Conservation (phyloP, 345 rosid genomes). For the Heritiera fomes region DNA sequence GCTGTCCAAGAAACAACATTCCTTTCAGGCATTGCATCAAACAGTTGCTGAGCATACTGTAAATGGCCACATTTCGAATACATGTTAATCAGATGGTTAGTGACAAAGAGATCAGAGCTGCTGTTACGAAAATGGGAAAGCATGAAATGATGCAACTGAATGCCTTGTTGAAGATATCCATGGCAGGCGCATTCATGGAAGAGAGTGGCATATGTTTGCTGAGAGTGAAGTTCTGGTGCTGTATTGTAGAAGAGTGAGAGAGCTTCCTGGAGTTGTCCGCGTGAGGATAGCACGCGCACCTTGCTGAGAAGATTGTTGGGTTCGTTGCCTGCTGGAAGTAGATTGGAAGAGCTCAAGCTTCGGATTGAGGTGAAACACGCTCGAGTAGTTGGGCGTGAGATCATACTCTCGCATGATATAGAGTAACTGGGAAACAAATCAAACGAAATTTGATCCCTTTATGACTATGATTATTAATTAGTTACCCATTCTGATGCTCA, state of each 20-base stretch:
- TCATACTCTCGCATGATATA: not conserved
- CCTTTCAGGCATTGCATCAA: constrained; percentile 65
- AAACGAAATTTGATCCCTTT: no score
- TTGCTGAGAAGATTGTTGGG: constrained; percentile 26
- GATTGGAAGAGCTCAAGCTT: constrained; percentile 14
- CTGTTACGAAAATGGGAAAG: constrained; percentile 24
- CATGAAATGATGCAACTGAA: constrained; percentile 58
- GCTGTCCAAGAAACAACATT: constrained; percentile 84
- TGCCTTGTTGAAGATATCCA: constrained; percentile 53
- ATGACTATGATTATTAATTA: no score
- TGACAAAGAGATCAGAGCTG: constrained; percentile 38
- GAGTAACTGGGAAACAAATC: no score
- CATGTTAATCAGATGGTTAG: constrained; percentile 68
- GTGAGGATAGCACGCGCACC: constrained; percentile 25
- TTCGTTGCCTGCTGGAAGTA: not conserved
- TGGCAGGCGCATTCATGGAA: constrained; percentile 69
- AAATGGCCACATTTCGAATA: constrained; percentile 62
- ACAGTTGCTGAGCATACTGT: constrained; percentile 48
- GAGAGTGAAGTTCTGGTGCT: constrained; percentile 39
- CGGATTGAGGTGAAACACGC: constrained; percentile 28
- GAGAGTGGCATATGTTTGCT: constrained; percentile 53
- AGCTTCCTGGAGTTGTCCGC: constrained; percentile 50
- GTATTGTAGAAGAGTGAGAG: constrained; percentile 44
- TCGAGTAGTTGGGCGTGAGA: not conserved
- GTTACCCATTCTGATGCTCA: no score